These are phyloP conservation scores for Brassica carinata DNA, from an alignment of 345 rosid genomes.

Conservation along the genomic window DNA sequence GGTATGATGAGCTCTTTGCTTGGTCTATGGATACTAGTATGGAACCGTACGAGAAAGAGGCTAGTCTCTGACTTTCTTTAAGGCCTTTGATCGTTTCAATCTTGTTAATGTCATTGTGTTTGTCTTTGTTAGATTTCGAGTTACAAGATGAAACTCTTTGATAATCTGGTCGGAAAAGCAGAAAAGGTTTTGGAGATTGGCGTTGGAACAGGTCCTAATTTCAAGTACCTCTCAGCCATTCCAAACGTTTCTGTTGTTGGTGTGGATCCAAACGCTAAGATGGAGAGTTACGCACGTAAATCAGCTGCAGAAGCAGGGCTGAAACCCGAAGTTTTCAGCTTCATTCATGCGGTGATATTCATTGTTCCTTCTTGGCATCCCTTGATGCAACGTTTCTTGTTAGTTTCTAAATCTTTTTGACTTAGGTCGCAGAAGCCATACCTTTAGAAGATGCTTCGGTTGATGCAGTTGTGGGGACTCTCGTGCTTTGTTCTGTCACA, in stretches of 20 bases:
- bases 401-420: not conserved
- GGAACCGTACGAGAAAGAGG: conserved; percentile 77
- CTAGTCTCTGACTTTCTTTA: conserved; percentile 14
- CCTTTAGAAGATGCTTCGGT: conserved; percentile 75
- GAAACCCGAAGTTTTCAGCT: conserved; percentile 54
- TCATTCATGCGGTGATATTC: conserved; percentile 53
- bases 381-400: conserved; percentile 1
- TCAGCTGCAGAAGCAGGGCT: conserved; percentile 73
- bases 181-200: conserved; percentile 79
- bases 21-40: conserved; percentile 43
- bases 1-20: conserved; percentile 81
- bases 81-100: not conserved
- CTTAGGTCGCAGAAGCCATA: conserved; percentile 78
- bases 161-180: conserved; percentile 59
- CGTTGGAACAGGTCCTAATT: conserved; percentile 84
- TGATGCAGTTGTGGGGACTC: conserved; percentile 86
- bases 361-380: not conserved
- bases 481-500: conserved; percentile 78
- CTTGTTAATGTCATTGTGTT: not conserved
- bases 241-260: conserved; percentile 60
- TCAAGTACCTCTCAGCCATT: conserved; percentile 59
- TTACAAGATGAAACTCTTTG: conserved; percentile 64
- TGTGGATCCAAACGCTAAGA: conserved; percentile 71
- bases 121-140: conserved; percentile 51
- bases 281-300: conserved; percentile 68